phyloP scores from a whole-genome alignment of 805 yeast genomes.

The Yamadazyma insecticola region DNA sequence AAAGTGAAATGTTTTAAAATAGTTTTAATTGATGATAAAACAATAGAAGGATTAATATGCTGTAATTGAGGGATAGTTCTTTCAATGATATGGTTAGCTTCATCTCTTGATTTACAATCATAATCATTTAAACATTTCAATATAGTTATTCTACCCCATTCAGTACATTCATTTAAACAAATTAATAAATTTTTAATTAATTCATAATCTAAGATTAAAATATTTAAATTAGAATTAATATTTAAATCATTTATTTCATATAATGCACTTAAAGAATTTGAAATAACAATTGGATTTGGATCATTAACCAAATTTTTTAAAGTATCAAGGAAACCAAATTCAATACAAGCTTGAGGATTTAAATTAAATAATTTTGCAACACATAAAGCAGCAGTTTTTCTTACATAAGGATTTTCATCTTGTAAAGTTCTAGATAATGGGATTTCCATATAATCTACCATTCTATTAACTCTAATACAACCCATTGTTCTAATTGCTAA shows the following conservation, averaged over 20 bases:
- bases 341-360: slow-evolving; percentile 74
- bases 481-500: slow-evolving; percentile 99
- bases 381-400: slow-evolving; percentile 96
- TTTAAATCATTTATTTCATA: slow-evolving; percentile 76
- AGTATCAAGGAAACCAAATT: slow-evolving; percentile 76
- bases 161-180: slow-evolving; percentile 95
- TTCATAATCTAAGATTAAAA: slow-evolving; percentile 35
- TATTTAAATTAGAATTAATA: slow-evolving; percentile 26
- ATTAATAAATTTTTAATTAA: slow-evolving; percentile 60
- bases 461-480: slow-evolving; percentile 90
- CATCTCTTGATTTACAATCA: slow-evolving; percentile 48
- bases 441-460: slow-evolving; percentile 90
- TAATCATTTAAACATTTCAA: slow-evolving; percentile 77
- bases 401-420: slow-evolving; percentile 95
- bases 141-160: slow-evolving; percentile 96
- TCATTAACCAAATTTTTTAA: slow-evolving; percentile 71
- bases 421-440: slow-evolving; percentile 80
- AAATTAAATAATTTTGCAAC: slow-evolving; percentile 93
- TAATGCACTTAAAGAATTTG: slow-evolving; percentile 84
- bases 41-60: slow-evolving; percentile 96
- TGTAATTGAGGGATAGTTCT: slow-evolving; percentile 92
- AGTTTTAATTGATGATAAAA: slow-evolving; percentile 77
- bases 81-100: slow-evolving; percentile 82
- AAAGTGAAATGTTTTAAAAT: slow-evolving; percentile 63
- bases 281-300: slow-evolving; percentile 94